Evolutionary conservation across 2,329 filamentous ascomycete genomes (phyloP).

Genomic region (Pyricularia pennisetigena): DNA sequence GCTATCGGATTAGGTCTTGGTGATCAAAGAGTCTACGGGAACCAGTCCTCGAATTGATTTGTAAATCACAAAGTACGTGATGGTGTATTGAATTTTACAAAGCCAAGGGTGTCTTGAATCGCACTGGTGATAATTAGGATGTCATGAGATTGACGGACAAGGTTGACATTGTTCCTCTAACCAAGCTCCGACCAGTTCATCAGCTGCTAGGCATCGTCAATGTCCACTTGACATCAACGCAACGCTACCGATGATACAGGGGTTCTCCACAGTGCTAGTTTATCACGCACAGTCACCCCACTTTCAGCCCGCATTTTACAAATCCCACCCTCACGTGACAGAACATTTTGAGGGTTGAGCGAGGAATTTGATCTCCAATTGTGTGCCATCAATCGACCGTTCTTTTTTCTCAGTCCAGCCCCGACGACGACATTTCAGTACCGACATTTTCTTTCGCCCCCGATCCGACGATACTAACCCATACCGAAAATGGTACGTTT

Average conservation of each 20-base stretch:
- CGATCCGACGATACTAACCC: constrained; percentile 5
- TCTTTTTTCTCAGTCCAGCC: not conserved
- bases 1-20: not conserved
- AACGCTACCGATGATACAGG: not conserved
- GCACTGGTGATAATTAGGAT: not conserved
- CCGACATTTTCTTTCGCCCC: constrained; percentile 1
- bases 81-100: not conserved
- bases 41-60: not conserved
- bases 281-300: not conserved
- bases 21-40: not conserved
- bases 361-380: constrained; percentile 1
- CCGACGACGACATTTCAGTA: constrained; percentile 2
- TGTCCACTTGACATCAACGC: not conserved
- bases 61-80: not conserved
- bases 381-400: not conserved
- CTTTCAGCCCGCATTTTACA: not conserved
- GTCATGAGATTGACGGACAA: not conserved
- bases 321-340: not conserved
- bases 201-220: not conserved
- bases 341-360: constrained; percentile 1
- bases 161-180: not conserved
- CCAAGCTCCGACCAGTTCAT: not conserved
- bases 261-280: not conserved
- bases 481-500: constrained; percentile 5
- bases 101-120: not conserved